A percentile compares a stretch with the other conserved stretches of the same genome.
These are phyloP conservation scores for Trichoderma arundinaceum DNA, from an alignment of 2,329 filamentous ascomycete species.

Conservation along the genomic window DNA sequence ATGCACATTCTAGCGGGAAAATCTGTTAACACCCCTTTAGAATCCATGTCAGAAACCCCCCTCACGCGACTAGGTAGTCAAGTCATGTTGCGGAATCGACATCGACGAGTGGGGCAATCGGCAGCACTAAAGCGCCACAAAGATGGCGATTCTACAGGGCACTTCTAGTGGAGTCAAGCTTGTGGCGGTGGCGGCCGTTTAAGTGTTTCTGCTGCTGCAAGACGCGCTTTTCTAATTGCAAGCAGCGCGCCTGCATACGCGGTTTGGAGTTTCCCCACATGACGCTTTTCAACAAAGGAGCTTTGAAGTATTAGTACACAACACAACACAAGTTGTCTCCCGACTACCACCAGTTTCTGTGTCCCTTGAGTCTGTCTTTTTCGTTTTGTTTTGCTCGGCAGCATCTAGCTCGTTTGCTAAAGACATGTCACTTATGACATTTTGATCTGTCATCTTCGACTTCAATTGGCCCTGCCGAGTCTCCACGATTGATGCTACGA, in stretches of 20 bases:
- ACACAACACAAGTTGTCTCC: background rate
- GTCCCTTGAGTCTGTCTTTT: background rate
- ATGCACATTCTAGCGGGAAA: no score
- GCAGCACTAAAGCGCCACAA: background rate
- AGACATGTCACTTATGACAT: constrained; percentile 3
- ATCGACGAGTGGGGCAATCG: constrained; percentile 6
- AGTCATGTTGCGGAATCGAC: constrained; percentile 7
- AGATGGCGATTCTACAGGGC: background rate
- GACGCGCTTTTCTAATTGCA: constrained; percentile 29
- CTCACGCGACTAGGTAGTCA: no score
- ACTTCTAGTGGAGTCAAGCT: constrained; percentile 8
- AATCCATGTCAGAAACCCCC: no score
- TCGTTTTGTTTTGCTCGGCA: background rate
- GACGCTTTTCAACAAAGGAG: constrained; percentile 23
- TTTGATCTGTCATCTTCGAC: background rate
- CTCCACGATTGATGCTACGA: constrained; percentile 35
- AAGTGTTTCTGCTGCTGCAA: constrained; percentile 12
- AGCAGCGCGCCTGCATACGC: constrained; percentile 22
- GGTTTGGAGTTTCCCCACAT: constrained; percentile 30
- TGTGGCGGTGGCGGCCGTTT: constrained; percentile 16
- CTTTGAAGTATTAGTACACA: background rate
- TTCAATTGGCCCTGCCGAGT: background rate
- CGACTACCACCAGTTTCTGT: background rate
- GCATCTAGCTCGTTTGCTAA: background rate
- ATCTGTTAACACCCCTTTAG: no score